Conservation (phyloP, 163 green algal genomes). For the Scenedesmus sp. region DNA sequence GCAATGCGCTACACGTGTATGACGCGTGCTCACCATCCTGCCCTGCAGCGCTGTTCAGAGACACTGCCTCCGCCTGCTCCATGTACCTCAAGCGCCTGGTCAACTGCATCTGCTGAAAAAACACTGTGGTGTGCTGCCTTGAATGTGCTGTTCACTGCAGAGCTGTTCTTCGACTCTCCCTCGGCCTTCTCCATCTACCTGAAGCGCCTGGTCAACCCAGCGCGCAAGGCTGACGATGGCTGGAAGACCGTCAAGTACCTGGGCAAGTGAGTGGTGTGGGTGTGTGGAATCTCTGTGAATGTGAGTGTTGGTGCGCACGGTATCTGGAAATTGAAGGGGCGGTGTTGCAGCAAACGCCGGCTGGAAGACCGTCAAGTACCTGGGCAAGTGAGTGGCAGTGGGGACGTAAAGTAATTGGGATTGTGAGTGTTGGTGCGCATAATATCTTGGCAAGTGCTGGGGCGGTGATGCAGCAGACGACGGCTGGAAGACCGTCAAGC, state of each 20-base stretch:
- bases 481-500: slow-evolving; percentile 91
- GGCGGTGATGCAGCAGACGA: slow-evolving; percentile 74
- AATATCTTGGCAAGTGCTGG: too few relatives aligned
- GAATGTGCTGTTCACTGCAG: neutral
- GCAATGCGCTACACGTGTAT: too few relatives aligned
- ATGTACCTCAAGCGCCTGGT: neutral
- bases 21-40: too few relatives aligned
- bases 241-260: slow-evolving; percentile 91
- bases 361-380: slow-evolving; percentile 90
- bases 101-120: neutral
- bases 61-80: too few relatives aligned
- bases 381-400: slow-evolving; percentile 69
- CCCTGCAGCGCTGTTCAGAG: neutral
- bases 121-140: neutral
- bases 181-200: slow-evolving; percentile 88
- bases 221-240: slow-evolving; percentile 90
- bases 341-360: slow-evolving; percentile 79
- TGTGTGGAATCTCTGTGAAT: too few relatives aligned
- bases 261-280: slow-evolving; percentile 67
- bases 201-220: slow-evolving; percentile 87
- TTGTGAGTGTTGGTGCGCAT: too few relatives aligned
- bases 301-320: too few relatives aligned
- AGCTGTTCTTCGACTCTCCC: slow-evolving; percentile 79
- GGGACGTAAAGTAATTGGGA: too few relatives aligned
- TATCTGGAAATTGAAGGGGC: too few relatives aligned